Percentiles rank a stretch among this genome's conserved stretches.
These are phyloP conservation scores for carrot (Daucus carota) DNA, from an alignment of 129 eudicot genomes.

Conservation along the genomic window DH1_v3.0 NC_030383.2:48739501-48740000, in stretches of 20 bases:
- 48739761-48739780: not conserved
- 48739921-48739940: not conserved
- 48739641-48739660: too few relatives aligned
- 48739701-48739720: too few relatives aligned
- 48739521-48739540: too few relatives aligned
- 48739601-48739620: not conserved
- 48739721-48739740: too few relatives aligned
- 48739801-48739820: not conserved
- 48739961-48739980: too few relatives aligned
- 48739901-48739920: not conserved
- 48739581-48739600: not conserved
- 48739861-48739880: not conserved
- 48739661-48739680: too few relatives aligned
- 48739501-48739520: too few relatives aligned
- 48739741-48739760: not conserved
- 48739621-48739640: not conserved
- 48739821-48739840: not conserved
- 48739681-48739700: too few relatives aligned
- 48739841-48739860: not conserved
- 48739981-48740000: not conserved
- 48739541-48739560: too few relatives aligned
- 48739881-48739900: not conserved
- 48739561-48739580: too few relatives aligned
- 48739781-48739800: not conserved
- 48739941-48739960: not conserved